Base-by-base conservation (phyloP, 768 basidiomycete species). In the Amanita exitialis region DNA sequence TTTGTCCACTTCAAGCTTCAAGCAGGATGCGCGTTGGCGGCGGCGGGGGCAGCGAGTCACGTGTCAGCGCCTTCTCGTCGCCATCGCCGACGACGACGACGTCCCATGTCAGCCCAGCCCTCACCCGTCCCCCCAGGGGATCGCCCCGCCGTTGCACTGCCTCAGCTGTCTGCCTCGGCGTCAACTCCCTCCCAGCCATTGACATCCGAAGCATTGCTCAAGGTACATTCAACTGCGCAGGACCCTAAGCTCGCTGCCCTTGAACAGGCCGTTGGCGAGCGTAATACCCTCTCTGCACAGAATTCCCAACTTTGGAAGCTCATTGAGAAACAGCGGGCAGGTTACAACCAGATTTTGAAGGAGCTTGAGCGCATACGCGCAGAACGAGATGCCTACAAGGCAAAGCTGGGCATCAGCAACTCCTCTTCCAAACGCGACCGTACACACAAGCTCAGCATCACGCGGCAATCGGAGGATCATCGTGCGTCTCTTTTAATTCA, bases 241-340 rank as follows among this genome's bases (percentile, higher is more conserved):
- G 78, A 82, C 65, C 82, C 82, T 36, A 72, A 67, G 54, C 57
- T 67, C n/a, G 74, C 76, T 32, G 90, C 92, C 3, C 75, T 95
- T 25, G 89, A 91, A 21, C 78, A 82, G 52, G 79, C 82, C 6
- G 71, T 95, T 23, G 73, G 74, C 13, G 93, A 97, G 60, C 79
- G 92, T 56, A 95, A 94, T 61, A 66, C 71, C 36, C 78, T 93
- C 45, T 79, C 85, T 9, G 67, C 80, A 3, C 92, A 95, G 70
- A 95, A 95, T 63, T 70, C 82, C 13, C 90, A 94, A 68, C 79
- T 95, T 18, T 95, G 93, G 93, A 94, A 93, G 66, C 77, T 94
- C 55, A 84, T 95, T 62, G 90, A 94, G 74, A 94, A 92, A 64
- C 90, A 93, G 64, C 78, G 90, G 50, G 66, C 79, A 18, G 87